phyloP scores from a whole-genome alignment of 176 grass and related monocot species.

The Ensete glaucum region DNA sequence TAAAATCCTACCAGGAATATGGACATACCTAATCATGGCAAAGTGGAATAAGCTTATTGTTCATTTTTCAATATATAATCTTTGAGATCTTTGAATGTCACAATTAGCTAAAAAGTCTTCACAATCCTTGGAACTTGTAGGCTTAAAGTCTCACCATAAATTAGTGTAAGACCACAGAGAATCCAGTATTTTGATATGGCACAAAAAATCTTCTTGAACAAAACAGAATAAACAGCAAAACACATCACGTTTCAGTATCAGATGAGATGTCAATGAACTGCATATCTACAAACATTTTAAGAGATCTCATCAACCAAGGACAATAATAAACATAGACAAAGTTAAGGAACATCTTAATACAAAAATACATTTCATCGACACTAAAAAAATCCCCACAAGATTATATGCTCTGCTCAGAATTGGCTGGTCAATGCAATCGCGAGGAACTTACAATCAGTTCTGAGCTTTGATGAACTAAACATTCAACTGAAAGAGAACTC shows the following conservation, averaged over 20 bases:
- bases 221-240: neutral
- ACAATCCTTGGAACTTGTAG: neutral
- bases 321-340: neutral
- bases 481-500: slow-evolving; percentile 7
- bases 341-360: neutral
- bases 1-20: neutral
- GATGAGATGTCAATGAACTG: neutral
- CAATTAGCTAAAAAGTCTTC: neutral
- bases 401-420: neutral
- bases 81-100: neutral
- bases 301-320: neutral
- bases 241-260: neutral
- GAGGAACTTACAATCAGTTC: neutral
- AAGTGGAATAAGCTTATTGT: neutral
- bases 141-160: neutral
- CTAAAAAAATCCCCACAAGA: neutral
- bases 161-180: neutral
- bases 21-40: neutral
- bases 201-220: neutral
- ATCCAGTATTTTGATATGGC: neutral
- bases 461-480: neutral
- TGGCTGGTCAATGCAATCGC: neutral
- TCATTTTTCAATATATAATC: neutral
- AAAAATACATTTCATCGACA: slow-evolving; percentile 6
- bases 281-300: neutral